A percentile compares a stretch with the other conserved stretches of the same genome.
Conservation (phyloP, 805 yeast genomes). For the Blastobotrys attinorum region DNA sequence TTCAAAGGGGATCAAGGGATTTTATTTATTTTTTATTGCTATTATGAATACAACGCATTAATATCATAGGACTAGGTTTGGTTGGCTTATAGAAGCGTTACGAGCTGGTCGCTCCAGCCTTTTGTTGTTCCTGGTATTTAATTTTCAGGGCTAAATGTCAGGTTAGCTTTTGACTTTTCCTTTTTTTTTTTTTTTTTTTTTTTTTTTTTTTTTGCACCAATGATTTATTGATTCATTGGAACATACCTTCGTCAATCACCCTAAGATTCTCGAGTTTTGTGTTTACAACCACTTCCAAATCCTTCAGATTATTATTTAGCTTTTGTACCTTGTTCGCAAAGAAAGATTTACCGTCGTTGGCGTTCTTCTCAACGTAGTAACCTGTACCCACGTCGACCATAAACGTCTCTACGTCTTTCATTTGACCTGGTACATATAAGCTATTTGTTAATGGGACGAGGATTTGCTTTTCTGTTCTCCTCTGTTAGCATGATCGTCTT, state of each 20-base stretch:
- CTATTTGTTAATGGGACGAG: conserved; percentile 87
- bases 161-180: no score
- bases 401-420: conserved; percentile 56
- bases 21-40: no score
- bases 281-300: conserved; percentile 64
- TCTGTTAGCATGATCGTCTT: no score
- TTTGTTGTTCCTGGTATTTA: no score
- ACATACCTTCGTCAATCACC: conserved; percentile 47
- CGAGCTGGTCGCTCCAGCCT: no score
- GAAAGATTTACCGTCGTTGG: conserved; percentile 53
- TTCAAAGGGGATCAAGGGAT: no score
- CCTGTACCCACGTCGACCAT: conserved; percentile 96
- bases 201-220: not conserved
- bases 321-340: conserved; percentile 69
- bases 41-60: no score
- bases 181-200: not conserved
- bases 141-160: no score
- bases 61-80: no score
- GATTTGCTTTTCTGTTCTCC: no score
- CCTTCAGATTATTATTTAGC: conserved; percentile 61
- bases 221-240: no score
- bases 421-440: conserved; percentile 79
- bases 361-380: conserved; percentile 72
- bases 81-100: no score
- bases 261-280: conserved; percentile 63